Conservation (phyloP, 345 rosid species). For the Citrus sinensis region DVS_A1.0 CM039168.1:829501-830000, state of each 20-base stretch:
- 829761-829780: neutral
- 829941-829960: constrained; percentile 68
- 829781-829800: neutral
- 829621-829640: neutral
- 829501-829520: neutral
- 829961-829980: constrained; percentile 85
- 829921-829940: constrained; percentile 82
- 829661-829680: neutral
- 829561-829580: neutral
- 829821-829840: neutral
- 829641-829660: neutral
- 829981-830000: constrained; percentile 72
- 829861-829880: neutral
- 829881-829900: constrained; percentile 60
- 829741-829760: neutral
- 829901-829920: constrained; percentile 72
- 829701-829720: neutral
- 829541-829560: neutral
- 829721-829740: neutral
- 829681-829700: neutral
- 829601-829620: neutral
- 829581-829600: neutral
- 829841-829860: neutral
- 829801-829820: neutral
- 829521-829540: neutral